Conservation (phyloP, 345 rosid species). For the Iberis pinnata region DNA sequence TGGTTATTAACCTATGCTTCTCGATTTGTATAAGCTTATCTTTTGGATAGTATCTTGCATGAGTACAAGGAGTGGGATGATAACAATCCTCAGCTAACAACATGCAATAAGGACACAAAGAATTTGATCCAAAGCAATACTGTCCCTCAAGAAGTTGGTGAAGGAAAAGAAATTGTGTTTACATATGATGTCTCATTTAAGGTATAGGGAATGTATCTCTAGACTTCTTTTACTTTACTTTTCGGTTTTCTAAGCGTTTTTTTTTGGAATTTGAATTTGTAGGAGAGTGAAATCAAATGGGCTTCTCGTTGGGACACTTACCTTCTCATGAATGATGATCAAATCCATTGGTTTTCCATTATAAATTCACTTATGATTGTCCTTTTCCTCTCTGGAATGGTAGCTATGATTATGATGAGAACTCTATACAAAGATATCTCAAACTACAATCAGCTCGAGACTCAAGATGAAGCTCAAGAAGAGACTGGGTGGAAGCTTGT, state of each 20-base stretch:
- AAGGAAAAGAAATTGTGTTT: constrained; percentile 65
- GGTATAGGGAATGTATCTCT: constrained; percentile 32
- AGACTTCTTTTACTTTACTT: neutral
- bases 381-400: constrained; percentile 92
- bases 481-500: constrained; percentile 98
- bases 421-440: constrained; percentile 86
- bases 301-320: constrained; percentile 98
- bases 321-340: constrained; percentile 92
- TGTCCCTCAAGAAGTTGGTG: constrained; percentile 74
- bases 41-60: constrained; percentile 60
- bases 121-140: constrained; percentile 72
- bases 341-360: constrained; percentile 95
- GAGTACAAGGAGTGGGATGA: constrained; percentile 91
- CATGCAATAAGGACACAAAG: constrained; percentile 88
- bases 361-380: constrained; percentile 95
- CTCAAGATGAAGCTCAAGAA: constrained; percentile 95
- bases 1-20: neutral
- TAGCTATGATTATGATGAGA: constrained; percentile 99
- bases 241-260: neutral
- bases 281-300: constrained; percentile 97
- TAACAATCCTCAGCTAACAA: constrained; percentile 66
- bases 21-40: neutral
- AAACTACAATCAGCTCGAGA: constrained; percentile 88
- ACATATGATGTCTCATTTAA: constrained; percentile 83
- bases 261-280: constrained; percentile 6